These are phyloP conservation scores for Allomyces macrogynus DNA, from an alignment of 192 early-diverging fungal species.

Conservation along the genomic window DNA sequence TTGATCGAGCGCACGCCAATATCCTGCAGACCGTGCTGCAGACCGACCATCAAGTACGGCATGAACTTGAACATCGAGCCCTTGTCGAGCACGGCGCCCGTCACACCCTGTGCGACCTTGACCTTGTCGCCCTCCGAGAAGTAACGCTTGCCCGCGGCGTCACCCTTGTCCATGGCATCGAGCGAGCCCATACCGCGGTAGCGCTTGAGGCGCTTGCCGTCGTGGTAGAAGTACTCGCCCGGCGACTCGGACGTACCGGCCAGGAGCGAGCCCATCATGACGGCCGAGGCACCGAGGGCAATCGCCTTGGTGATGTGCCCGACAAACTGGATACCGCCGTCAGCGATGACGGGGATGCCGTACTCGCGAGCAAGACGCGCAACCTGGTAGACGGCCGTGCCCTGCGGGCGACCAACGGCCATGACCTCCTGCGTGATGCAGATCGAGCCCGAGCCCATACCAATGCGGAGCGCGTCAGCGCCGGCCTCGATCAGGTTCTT, in stretches of 20 bases:
- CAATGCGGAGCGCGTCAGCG: slow-evolving; percentile 83
- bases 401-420: slow-evolving; percentile 96
- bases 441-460: slow-evolving; percentile 94
- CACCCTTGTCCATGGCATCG: slow-evolving; percentile 81
- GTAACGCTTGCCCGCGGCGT: slow-evolving; percentile 62
- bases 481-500: slow-evolving; percentile 75
- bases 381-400: slow-evolving; percentile 86
- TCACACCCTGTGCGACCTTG: slow-evolving; percentile 97
- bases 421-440: slow-evolving; percentile 99
- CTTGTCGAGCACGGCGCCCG: slow-evolving; percentile 93
- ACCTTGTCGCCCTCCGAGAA: slow-evolving; percentile 90
- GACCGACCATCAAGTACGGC: slow-evolving; percentile 74
- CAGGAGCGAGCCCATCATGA: slow-evolving; percentile 96
- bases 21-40: slow-evolving; percentile 95
- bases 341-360: slow-evolving; percentile 88
- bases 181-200: slow-evolving; percentile 99
- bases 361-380: slow-evolving; percentile 83
- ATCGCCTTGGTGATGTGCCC: slow-evolving; percentile 95
- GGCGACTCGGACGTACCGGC: slow-evolving; percentile 91
- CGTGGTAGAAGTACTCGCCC: slow-evolving; percentile 95
- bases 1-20: slow-evolving; percentile 59
- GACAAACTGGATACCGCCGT: slow-evolving; percentile 91
- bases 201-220: slow-evolving; percentile 90
- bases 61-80: slow-evolving; percentile 85
- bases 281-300: slow-evolving; percentile 81